Conservation (phyloP, 495 filamentous ascomycete species). For the Barbatosphaeria neglecta region DNA sequence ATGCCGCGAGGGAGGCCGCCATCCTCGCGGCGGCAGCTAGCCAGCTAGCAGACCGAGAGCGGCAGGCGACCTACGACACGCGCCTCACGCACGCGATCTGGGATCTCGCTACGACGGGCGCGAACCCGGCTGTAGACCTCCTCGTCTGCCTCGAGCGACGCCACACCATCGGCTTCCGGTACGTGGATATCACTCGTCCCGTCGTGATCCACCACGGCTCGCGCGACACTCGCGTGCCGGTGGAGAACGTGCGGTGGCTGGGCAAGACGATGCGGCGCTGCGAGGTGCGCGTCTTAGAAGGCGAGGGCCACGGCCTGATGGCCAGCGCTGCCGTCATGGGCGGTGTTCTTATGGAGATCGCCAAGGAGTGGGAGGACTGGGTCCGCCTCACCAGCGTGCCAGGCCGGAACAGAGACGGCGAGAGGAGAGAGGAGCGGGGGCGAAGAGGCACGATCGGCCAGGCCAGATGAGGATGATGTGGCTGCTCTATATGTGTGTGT, state of each 20-base stretch:
- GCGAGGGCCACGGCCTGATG: conserved; percentile 95
- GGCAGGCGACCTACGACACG: conserved; percentile 70
- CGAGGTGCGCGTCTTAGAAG: conserved; percentile 82
- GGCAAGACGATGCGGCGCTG: conserved; percentile 86
- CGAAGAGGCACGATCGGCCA: conserved; percentile 1
- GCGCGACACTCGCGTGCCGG: conserved; percentile 81
- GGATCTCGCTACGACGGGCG: conserved; percentile 83
- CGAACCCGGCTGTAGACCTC: conserved; percentile 89
- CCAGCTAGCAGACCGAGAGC: conserved; percentile 48
- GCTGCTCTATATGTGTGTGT: background rate
- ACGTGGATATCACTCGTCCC: conserved; percentile 83
- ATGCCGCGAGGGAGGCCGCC: conserved; percentile 19
- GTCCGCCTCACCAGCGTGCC: conserved; percentile 26
- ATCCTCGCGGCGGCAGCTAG: conserved; percentile 35
- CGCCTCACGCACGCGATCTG: conserved; percentile 86
- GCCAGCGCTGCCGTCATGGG: conserved; percentile 90
- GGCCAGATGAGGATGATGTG: background rate
- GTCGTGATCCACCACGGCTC: conserved; percentile 92
- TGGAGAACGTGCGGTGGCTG: conserved; percentile 91
- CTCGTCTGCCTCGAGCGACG: conserved; percentile 86
- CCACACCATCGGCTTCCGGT: conserved; percentile 89
- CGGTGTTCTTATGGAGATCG: conserved; percentile 82
- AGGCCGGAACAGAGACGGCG: background rate
- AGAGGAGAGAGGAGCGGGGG: conserved; percentile 1
- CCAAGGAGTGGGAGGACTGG: conserved; percentile 93